These are phyloP conservation scores for Penicillium riverlandense DNA, from an alignment of 495 filamentous ascomycete genomes.

Conservation along the genomic window DNA sequence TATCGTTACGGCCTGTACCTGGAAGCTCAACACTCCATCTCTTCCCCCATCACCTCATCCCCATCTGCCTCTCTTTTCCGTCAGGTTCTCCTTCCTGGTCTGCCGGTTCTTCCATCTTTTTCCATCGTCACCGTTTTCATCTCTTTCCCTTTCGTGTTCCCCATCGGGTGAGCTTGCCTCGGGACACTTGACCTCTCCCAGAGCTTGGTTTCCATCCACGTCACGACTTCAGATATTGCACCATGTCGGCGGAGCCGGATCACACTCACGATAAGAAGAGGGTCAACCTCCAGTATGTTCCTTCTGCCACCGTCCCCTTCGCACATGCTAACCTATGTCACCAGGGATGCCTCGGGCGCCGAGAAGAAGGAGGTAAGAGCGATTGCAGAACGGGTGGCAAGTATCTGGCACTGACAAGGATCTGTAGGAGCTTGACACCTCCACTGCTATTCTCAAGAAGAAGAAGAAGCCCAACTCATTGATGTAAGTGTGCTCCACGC, in stretches of 20 bases:
- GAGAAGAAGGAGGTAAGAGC: conserved; percentile 73
- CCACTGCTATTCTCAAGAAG: conserved; percentile 98
- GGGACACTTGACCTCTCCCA: conserved; percentile 11
- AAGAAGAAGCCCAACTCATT: conserved; percentile 99
- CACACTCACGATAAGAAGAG: conserved; percentile 72
- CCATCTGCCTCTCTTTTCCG: conserved; percentile 12
- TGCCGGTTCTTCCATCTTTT: conserved; percentile 10
- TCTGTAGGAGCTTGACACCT: conserved; percentile 73
- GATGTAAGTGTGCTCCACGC: conserved; percentile 56
- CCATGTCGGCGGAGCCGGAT: conserved; percentile 54
- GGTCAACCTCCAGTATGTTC: conserved; percentile 78
- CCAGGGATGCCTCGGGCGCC: conserved; percentile 81
- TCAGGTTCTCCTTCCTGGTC: conserved; percentile 12
- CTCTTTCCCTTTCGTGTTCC: neutral
- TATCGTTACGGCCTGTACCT: conserved; percentile 38
- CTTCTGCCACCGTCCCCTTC: conserved; percentile 4
- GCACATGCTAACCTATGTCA: conserved; percentile 25
- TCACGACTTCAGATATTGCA: conserved; percentile 19
- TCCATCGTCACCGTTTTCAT: conserved; percentile 4
- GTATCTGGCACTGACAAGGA: conserved; percentile 19
- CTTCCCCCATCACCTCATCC: conserved; percentile 8
- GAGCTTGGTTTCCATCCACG: conserved; percentile 19
- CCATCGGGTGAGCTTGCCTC: conserved; percentile 5
- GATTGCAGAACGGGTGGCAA: conserved; percentile 3
- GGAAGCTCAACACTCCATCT: conserved; percentile 22